Base-by-base conservation (phyloP, 2,329 filamentous ascomycete species). In the Fusarium staphyleae region DNA sequence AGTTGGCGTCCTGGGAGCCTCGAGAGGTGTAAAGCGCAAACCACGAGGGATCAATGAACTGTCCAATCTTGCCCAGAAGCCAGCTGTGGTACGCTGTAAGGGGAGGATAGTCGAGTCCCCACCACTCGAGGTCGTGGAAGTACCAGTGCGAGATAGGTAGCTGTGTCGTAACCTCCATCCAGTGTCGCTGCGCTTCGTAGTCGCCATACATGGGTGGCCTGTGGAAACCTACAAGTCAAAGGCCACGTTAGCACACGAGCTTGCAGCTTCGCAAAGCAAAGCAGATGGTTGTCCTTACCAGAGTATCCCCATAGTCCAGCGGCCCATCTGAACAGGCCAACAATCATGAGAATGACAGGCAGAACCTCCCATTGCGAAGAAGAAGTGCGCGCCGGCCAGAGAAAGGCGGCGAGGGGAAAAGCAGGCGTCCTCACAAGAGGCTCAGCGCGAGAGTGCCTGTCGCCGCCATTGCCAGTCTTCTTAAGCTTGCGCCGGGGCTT, bases 41-140 rank as follows among this genome's bases (percentile, higher is more conserved):
- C 95, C 95, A 99, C 8, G 84, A 75, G 1, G 90, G 87, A 60
- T 96, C 81, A 72, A 98, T 88, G 30, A 87, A 72, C 45, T 85
- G 81, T 43, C 95, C 95, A 79, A 97, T 84, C 74, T 88, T 89
- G 59, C 95, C 95, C 56, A 96, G 78, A n/a, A 95, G 70, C 93
- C 93, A 98, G 78, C 93, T 97, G 75, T 99, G 95, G 76, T 99
- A 99, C 44, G 95, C 96, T 46, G 95, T 99, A 75, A 99, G 83
- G 45, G 95, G 95, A 50, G 95, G 95, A 73, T 99, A 99, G 76
- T 99, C 95, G 63, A 99, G 82, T 1, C 96, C 96, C 95, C 95
- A 99, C 88, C 93, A 99, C 69, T 93, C 82, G 36, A 98, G 79
- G 71, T 99, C 93, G 73, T 99, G 91, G 70, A 96, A 96, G 74